Base-by-base conservation (phyloP, 1,284 basidiomycete species). In the Ceratobasidium sp. region DNA sequence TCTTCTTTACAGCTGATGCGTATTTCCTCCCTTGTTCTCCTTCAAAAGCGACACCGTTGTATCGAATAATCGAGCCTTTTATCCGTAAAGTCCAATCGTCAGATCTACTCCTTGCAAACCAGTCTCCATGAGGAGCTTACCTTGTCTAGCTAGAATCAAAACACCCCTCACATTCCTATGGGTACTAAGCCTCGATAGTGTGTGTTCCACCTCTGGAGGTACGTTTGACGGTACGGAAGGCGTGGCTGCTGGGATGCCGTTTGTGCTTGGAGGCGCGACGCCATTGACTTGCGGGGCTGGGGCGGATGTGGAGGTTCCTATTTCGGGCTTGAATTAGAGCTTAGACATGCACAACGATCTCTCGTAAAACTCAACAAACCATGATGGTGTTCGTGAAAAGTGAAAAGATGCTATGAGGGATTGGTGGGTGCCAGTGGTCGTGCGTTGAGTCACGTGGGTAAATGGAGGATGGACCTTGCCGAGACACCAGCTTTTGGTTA, bases 121-220 rank as follows among this genome's bases (percentile, higher is more conserved):
- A 8, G 16, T 28, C 4, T 13, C 52, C n/a, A 16, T 5, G 67
- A 18, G 4, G 9, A 5, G 23, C 54, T 44, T 52, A 49, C 58
- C 49, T 44, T 71, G 46, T 13, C 81, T 78, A 0, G 92, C 90
- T 44, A 97, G 84, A 7, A 97, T 87, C 79, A 98, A 87, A 78
- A 96, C 95, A 9, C 95, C 95, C 8, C 94, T 87, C 2, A 97
- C 94, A 46, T 93, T 90, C 55, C 92, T 88, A 80, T 96, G 91
- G 2, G 91, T 86, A 0, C 93, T 90, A 49, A 97, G 85, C 71
- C 92, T 83, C 0, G 89, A 78, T 3, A 96, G 85, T 0, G 91
- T 96, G 75, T 91, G 87, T 79, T 96, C 94, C 72, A 91, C 85
- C 77, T 91, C 89, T 26, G 91, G 89, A 6, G 91, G 86, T 16